phyloP scores from a whole-genome alignment of 495 filamentous ascomycete genomes.

The Bathelium albidoporum region DNA sequence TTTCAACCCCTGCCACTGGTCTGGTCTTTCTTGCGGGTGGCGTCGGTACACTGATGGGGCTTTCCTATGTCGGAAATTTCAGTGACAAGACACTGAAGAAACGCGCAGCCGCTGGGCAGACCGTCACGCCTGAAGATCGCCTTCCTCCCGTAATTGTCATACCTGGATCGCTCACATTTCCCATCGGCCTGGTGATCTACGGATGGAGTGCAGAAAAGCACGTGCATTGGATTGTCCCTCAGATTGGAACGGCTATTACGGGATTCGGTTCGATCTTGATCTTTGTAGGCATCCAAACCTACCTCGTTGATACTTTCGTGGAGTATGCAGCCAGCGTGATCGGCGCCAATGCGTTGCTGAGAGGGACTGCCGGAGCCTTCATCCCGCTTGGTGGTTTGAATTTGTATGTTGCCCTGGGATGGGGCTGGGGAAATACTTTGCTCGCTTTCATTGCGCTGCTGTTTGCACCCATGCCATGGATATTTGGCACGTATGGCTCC shows the following conservation, averaged over 20 bases:
- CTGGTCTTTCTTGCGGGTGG: slow-evolving; percentile 43
- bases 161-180: slow-evolving; percentile 10
- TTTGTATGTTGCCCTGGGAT: slow-evolving; percentile 13
- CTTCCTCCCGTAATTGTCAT: slow-evolving; percentile 16
- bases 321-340: slow-evolving; percentile 12
- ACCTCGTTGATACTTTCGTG: slow-evolving; percentile 8
- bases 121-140: slow-evolving; percentile 21
- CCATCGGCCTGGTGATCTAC: slow-evolving; percentile 21
- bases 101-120: slow-evolving; percentile 4
- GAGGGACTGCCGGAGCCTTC: slow-evolving; percentile 10
- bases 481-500: slow-evolving; percentile 11
- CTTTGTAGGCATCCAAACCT: slow-evolving; percentile 19
- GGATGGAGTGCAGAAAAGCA: slow-evolving; percentile 21
- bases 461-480: slow-evolving; percentile 10
- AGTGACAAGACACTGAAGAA: slow-evolving; percentile 26
- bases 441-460: slow-evolving; percentile 15
- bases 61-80: slow-evolving; percentile 26
- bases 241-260: slow-evolving; percentile 11
- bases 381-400: slow-evolving; percentile 13
- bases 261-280: slow-evolving; percentile 12
- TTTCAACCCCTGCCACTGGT: slow-evolving; percentile 35
- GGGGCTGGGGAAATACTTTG: slow-evolving; percentile 17
- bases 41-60: slow-evolving; percentile 37
- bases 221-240: slow-evolving; percentile 23
- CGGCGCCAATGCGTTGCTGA: slow-evolving; percentile 16